Conservation (phyloP, 352 stramenopile species). For the Globisporangium uncinulatum region DNA sequence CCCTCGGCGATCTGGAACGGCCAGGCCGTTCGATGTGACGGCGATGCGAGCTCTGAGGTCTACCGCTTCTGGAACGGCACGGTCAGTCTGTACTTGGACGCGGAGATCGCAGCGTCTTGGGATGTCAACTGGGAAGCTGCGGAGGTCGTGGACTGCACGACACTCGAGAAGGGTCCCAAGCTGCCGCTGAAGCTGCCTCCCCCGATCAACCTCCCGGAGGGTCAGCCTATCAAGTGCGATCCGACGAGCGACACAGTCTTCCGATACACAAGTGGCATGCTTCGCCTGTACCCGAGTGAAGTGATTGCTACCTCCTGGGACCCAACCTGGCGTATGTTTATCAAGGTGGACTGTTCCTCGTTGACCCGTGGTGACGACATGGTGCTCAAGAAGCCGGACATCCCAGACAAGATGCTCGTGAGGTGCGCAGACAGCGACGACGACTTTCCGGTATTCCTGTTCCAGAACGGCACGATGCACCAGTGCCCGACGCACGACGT, state of each 20-base stretch:
- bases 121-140: constrained; percentile 11
- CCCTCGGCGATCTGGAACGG: constrained; percentile 10
- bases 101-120: constrained; percentile 18
- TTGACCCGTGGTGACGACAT: constrained; percentile 19
- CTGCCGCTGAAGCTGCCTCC: constrained; percentile 18
- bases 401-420: constrained; percentile 8
- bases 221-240: constrained; percentile 24
- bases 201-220: constrained; percentile 12
- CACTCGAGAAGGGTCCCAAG: constrained; percentile 10
- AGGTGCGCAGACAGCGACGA: background rate
- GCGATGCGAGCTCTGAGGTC: background rate
- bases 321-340: constrained; percentile 4
- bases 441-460: constrained; percentile 7
- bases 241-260: constrained; percentile 8
- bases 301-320: constrained; percentile 28
- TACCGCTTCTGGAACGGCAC: constrained; percentile 10
- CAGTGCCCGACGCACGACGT: constrained; percentile 16
- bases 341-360: constrained; percentile 18
- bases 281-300: constrained; percentile 19
- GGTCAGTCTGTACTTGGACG: constrained; percentile 11
- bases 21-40: constrained; percentile 13
- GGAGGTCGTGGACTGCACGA: constrained; percentile 16
- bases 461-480: constrained; percentile 8
- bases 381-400: constrained; percentile 8
- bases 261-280: constrained; percentile 14